Conservation (phyloP, 1,284 basidiomycete species). For the Malassezia japonica region DNA sequence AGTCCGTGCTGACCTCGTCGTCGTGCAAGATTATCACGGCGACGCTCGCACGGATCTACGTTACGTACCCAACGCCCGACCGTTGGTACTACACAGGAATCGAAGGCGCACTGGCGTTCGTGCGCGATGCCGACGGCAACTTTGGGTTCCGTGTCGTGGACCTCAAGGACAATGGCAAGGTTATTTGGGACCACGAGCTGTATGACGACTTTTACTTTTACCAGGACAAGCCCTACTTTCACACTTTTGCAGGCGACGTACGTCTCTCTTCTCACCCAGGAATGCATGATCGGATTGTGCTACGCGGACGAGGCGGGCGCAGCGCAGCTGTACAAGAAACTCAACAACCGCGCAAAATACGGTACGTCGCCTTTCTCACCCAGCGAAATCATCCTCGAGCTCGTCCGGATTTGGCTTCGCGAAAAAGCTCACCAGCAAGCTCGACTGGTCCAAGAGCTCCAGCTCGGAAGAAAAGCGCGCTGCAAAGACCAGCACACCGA, state of each 20-base stretch:
- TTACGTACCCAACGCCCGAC: conserved; percentile 25
- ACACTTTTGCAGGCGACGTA: conserved; percentile 85
- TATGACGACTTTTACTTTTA: conserved; percentile 75
- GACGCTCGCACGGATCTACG: conserved; percentile 44
- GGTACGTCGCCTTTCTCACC: conserved; percentile 48
- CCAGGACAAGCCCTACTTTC: conserved; percentile 82
- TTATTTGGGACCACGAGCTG: conserved; percentile 81
- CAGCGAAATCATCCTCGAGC: conserved; percentile 30
- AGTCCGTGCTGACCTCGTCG: conserved; percentile 38
- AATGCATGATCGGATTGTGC: conserved; percentile 80
- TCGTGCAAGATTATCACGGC: conserved; percentile 44
- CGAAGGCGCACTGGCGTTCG: conserved; percentile 43
- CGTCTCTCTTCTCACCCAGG: conserved; percentile 54
- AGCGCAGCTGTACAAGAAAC: conserved; percentile 77
- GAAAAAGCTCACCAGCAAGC: conserved; percentile 7
- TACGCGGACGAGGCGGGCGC: conserved; percentile 84
- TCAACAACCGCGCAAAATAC: conserved; percentile 61
- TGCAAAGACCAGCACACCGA: conserved; percentile 51
- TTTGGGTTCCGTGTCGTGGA: conserved; percentile 42
- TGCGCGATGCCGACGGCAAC: conserved; percentile 29
- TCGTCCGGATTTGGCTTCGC: conserved; percentile 19
- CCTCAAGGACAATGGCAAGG: conserved; percentile 17
- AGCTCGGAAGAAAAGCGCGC: conserved; percentile 52
- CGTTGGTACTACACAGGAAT: conserved; percentile 39
- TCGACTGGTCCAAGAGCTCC: conserved; percentile 7